Percentiles rank a stretch among this genome's conserved stretches.
Evolutionary conservation across 1,284 basidiomycete genomes (phyloP).

Genomic region (Heterobasidion annosum): DNA sequence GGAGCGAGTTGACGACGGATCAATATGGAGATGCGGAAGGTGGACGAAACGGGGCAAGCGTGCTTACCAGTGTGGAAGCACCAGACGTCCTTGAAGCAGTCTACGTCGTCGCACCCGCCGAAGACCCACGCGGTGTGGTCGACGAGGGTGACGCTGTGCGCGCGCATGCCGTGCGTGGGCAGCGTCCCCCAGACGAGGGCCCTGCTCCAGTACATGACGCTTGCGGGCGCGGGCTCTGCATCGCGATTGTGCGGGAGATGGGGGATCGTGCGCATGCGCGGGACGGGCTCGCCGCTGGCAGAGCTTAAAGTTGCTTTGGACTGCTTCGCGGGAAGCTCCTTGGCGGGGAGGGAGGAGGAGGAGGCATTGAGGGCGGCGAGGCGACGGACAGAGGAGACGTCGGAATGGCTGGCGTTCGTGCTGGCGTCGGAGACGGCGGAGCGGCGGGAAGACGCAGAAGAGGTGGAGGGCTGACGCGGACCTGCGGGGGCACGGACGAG

Average conservation of each 20-base stretch:
- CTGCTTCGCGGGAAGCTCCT: not conserved
- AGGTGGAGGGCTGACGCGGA: not conserved
- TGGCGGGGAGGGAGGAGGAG: slow-evolving; percentile 8
- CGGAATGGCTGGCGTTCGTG: not conserved
- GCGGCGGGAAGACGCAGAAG: not conserved
- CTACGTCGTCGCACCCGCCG: slow-evolving; percentile 81
- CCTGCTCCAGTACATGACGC: slow-evolving; percentile 80
- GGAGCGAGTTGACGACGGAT: not conserved
- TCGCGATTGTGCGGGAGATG: slow-evolving; percentile 50
- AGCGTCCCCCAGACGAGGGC: slow-evolving; percentile 74
- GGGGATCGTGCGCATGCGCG: slow-evolving; percentile 32
- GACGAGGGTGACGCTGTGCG: slow-evolving; percentile 79
- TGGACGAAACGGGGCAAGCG: not conserved
- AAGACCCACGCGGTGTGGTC: slow-evolving; percentile 82
- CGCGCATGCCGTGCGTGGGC: slow-evolving; percentile 70
- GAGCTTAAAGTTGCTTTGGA: not conserved
- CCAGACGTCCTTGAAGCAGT: slow-evolving; percentile 71
- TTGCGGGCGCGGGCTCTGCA: slow-evolving; percentile 42
- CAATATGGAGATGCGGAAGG: not conserved
- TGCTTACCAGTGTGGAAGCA: slow-evolving; percentile 77
- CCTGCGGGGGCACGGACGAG: not conserved
- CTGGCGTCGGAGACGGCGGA: not conserved
- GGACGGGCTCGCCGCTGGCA: slow-evolving; percentile 6
- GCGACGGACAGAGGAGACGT: not conserved
- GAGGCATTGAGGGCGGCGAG: slow-evolving; percentile 5